Conservation (phyloP, 257 asterid genomes). For the Petunia axillaris region DNA sequence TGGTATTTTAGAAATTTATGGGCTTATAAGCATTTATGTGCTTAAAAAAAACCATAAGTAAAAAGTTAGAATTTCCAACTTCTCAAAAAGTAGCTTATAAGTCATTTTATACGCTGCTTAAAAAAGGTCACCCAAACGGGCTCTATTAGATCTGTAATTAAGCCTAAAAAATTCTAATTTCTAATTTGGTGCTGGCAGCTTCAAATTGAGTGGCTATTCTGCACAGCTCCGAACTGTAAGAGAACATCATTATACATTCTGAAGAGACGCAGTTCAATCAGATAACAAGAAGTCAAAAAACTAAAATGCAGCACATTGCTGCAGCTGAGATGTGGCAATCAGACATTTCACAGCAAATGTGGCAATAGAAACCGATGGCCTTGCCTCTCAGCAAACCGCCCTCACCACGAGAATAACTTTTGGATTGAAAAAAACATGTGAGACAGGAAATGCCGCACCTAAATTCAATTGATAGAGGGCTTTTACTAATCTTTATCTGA, state of each 20-base stretch:
- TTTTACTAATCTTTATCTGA: not conserved
- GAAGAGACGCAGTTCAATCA: not conserved
- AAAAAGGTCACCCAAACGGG: no score
- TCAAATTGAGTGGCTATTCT: not conserved
- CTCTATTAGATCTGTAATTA: no score
- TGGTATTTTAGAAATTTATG: no score
- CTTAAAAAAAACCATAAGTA: no score
- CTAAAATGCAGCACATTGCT: no score
- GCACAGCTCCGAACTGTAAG: not conserved
- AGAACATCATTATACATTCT: not conserved
- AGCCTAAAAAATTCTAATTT: not conserved
- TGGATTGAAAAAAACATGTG: not conserved
- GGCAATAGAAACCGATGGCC: not conserved
- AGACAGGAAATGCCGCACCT: not conserved
- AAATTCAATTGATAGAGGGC: not conserved
- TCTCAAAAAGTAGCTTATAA: no score
- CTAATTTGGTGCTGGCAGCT: not conserved
- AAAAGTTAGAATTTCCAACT: no score
- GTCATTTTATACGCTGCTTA: no score
- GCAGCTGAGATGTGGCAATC: conserved; percentile 11
- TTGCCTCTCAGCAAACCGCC: not conserved
- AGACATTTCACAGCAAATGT: not conserved
- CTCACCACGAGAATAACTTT: not conserved
- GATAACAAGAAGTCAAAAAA: not conserved
- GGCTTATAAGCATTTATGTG: no score